Evolutionary conservation across 768 basidiomycete genomes (phyloP).

Genomic region (Lactarius indigo): DNA sequence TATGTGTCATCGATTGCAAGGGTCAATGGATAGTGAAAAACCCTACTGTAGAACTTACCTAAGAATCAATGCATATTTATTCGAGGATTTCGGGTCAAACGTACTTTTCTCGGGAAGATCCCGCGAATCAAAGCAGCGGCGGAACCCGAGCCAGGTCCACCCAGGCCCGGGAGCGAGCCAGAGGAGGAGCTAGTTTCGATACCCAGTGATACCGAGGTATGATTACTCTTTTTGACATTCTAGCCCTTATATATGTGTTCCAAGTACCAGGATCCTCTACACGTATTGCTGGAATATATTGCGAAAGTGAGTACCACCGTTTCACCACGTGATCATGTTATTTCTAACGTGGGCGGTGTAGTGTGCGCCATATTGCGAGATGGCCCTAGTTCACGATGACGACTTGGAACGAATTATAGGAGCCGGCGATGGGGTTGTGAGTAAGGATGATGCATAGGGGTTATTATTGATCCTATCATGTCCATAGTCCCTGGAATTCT

Average conservation of each 20-base stretch:
- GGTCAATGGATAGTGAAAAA: background rate
- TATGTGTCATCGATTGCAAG: background rate
- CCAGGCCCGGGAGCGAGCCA: rapidly evolving
- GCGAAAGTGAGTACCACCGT: background rate
- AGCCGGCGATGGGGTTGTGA: no score
- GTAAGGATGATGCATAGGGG: no score
- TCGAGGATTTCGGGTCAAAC: background rate
- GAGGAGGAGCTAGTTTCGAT: background rate
- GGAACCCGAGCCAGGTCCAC: background rate
- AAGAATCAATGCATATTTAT: background rate
- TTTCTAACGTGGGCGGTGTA: background rate
- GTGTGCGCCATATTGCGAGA: background rate
- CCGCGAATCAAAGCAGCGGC: background rate
- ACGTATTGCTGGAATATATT: background rate
- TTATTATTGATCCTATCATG: no score
- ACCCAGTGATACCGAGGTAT: background rate
- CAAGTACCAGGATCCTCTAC: background rate
- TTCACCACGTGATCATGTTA: background rate
- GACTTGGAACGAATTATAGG: no score
- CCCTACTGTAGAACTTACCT: background rate
- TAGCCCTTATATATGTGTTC: background rate
- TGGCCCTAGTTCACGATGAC: background rate
- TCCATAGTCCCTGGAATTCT: no score
- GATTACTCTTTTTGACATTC: background rate
- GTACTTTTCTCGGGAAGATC: background rate